These are phyloP conservation scores for Sporothrix phasma DNA, from an alignment of 2,329 filamentous ascomycete genomes.

Conservation along the genomic window DNA sequence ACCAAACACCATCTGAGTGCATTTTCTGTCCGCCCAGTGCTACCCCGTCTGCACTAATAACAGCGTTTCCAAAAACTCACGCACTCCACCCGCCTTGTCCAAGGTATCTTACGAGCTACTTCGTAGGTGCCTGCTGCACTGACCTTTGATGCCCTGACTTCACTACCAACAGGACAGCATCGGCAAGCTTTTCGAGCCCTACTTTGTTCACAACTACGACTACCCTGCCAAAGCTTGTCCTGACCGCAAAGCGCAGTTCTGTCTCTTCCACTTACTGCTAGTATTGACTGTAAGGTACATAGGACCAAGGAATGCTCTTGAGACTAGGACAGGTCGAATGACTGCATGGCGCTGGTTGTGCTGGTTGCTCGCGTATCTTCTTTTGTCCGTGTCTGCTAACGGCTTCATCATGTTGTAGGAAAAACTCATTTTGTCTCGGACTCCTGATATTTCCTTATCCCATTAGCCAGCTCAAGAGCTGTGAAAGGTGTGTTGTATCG, in stretches of 20 bases:
- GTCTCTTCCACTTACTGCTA: not conserved
- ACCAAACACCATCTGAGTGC: too few species aligned
- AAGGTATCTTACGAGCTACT: too few species aligned
- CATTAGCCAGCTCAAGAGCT: not conserved
- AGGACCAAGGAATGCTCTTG: not conserved
- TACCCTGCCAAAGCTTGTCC: not conserved
- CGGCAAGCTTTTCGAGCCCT: not conserved
- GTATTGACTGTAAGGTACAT: too few species aligned
- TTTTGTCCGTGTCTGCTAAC: not conserved
- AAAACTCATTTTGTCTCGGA: not conserved
- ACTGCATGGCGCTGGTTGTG: not conserved
- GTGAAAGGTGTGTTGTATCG: not conserved
- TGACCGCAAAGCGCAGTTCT: not conserved
- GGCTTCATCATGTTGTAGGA: not conserved
- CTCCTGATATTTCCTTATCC: not conserved
- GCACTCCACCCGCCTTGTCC: not conserved
- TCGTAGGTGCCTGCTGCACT: too few species aligned
- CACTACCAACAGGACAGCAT: not conserved
- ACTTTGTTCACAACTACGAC: not conserved
- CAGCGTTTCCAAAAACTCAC: not conserved
- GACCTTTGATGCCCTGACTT: not conserved
- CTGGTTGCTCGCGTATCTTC: not conserved
- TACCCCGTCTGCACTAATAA: not conserved
- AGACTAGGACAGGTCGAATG: not conserved
- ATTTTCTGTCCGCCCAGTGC: conserved; percentile 4